Evolutionary conservation across 805 yeast genomes (phyloP).

Genomic region (Candida michaelii): DNA sequence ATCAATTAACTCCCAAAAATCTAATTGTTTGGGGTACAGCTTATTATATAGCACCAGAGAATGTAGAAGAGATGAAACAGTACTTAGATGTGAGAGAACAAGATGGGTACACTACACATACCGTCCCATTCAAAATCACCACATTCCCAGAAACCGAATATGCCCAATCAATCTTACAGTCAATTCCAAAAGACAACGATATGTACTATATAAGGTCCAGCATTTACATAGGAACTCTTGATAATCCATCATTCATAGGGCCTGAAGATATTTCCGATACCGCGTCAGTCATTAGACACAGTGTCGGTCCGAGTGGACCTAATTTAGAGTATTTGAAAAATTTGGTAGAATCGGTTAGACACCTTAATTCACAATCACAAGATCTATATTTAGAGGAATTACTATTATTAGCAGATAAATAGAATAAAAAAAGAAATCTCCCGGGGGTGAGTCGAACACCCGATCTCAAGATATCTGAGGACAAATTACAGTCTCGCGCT

Average conservation of each 20-base stretch:
- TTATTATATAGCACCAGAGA: conserved; percentile 68
- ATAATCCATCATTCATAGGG: conserved; percentile 81
- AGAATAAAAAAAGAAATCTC: conserved; percentile 24
- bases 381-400: conserved; percentile 40
- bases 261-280: conserved; percentile 65
- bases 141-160: conserved; percentile 16
- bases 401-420: conserved; percentile 15
- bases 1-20: conserved; percentile 38
- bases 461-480: conserved; percentile 42
- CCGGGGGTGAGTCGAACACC: conserved; percentile 48
- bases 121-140: conserved; percentile 60
- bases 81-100: conserved; percentile 83
- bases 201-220: conserved; percentile 50
- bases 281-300: conserved; percentile 55
- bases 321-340: conserved; percentile 68
- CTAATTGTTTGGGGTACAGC: conserved; percentile 77
- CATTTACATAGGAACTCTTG: conserved; percentile 82
- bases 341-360: conserved; percentile 47
- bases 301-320: conserved; percentile 79
- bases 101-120: conserved; percentile 78
- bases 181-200: conserved; percentile 15
- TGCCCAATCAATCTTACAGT: conserved; percentile 6
- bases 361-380: conserved; percentile 21
- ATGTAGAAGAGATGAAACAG: conserved; percentile 59
- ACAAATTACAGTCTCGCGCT: conserved; percentile 44